Evolutionary conservation across 2,329 filamentous ascomycete genomes (phyloP), one percentile per base, ranked within the genome.

Genomic region (Xylaria arbuscula): DNA sequence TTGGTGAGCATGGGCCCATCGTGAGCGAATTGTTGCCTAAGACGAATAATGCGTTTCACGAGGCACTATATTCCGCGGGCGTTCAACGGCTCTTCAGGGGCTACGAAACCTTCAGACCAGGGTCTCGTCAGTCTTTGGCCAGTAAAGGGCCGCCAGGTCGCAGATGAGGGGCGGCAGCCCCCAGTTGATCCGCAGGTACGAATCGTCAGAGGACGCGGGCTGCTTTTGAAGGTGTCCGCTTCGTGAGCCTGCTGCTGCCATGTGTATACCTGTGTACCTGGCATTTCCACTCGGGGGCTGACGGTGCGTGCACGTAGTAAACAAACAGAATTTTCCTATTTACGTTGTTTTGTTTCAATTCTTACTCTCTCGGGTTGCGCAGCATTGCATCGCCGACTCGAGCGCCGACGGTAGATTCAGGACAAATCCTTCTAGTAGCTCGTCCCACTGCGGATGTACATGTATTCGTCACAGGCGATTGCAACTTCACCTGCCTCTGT

Each of bases 141-240:
- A 69, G 67, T 69, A 56, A 64, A 50, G 48, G 34, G 50, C 22
- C 56, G 67, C 67, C 67, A 69, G 67, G 59, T 69, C 64, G 64
- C 63, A 54, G 55, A 59, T 63, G 61, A 50, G 55, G 67, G 55
- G 67, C 15, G 54, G 32, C 58, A 53, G 55, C 24, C 63, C 67
- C 62, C 48, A 62, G 67, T 59, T 63, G 58, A 60, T 67, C 55
- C 64, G 67, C 67, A 69, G 67, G 67, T 67, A 69, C 64, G 56
- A 66, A 48, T 55, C 36, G 10, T 66, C 59, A 62, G 55, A 42
- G 61, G 66, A 64, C 56, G 58, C 17, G 45, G 24, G 36, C 34
- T 24, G 55, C 54, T 47, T 22, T 51, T 40, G 22, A 42, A 3
- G 24, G 24, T 32, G 53, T 17, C 17, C 42, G 11, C 2, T 51